Evolutionary conservation across 2,329 filamentous ascomycete species (phyloP).

Genomic region (Bipolaris oryzae): DNA sequence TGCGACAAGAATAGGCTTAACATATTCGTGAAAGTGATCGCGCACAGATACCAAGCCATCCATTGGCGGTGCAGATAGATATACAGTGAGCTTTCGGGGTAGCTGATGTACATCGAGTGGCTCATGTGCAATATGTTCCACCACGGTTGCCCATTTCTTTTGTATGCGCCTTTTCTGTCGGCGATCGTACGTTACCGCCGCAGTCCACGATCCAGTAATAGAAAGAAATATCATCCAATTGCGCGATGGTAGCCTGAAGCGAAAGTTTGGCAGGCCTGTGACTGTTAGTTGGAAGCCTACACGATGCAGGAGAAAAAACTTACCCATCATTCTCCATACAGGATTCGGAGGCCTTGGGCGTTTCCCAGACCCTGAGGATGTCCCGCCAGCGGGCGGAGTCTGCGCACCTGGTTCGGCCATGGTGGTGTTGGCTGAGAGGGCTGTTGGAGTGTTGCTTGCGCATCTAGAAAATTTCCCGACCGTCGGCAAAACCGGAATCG

Average conservation of each 20-base stretch:
- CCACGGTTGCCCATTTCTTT: constrained; percentile 82
- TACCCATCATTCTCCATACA: constrained; percentile 50
- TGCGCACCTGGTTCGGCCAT: constrained; percentile 45
- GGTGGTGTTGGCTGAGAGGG: constrained; percentile 23
- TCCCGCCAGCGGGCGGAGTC: constrained; percentile 29
- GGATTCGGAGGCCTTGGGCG: constrained; percentile 45
- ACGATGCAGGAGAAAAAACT: constrained; percentile 9
- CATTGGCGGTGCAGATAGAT: constrained; percentile 82
- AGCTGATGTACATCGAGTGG: constrained; percentile 73
- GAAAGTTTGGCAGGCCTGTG: constrained; percentile 79
- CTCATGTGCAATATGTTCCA: constrained; percentile 82
- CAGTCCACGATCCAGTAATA: constrained; percentile 76
- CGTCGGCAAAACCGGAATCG: constrained; percentile 26
- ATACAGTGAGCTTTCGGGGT: constrained; percentile 84
- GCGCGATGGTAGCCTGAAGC: constrained; percentile 84
- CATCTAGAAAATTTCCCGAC: constrained; percentile 33
- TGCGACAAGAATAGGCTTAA: constrained; percentile 89
- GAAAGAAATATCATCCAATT: constrained; percentile 98
- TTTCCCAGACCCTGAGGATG: constrained; percentile 31
- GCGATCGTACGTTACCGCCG: constrained; percentile 87
- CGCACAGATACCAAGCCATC: constrained; percentile 85
- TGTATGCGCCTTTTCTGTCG: constrained; percentile 85
- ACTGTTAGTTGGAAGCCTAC: constrained; percentile 16
- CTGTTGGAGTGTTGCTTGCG: constrained; percentile 18
- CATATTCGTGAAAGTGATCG: constrained; percentile 94